Conservation (phyloP, 768 basidiomycete genomes). For the Rubroboletus satanas region DNA sequence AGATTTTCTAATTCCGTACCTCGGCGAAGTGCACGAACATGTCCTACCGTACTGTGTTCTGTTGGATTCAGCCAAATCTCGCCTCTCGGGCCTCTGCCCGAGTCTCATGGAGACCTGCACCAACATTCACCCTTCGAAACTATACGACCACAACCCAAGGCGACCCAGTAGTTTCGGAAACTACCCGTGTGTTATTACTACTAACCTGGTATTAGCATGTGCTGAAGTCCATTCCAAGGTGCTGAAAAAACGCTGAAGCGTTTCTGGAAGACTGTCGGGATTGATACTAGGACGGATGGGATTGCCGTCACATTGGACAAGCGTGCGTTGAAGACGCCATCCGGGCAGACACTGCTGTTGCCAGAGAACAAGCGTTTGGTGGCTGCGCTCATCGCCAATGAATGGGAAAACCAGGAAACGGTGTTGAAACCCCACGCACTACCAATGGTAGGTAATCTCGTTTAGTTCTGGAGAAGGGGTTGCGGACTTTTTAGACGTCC, state of each 20-base stretch:
- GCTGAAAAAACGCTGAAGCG: slow-evolving; percentile 83
- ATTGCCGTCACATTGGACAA: slow-evolving; percentile 74
- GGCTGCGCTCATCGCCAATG: slow-evolving; percentile 84
- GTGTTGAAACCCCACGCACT: slow-evolving; percentile 86
- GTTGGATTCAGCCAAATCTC: slow-evolving; percentile 2
- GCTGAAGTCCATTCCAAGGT: slow-evolving; percentile 43
- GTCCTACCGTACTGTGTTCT: slow-evolving; percentile 8
- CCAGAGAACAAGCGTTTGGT: slow-evolving; percentile 67
- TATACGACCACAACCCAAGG: slow-evolving; percentile 29
- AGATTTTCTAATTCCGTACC: background rate
- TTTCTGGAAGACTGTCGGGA: slow-evolving; percentile 92
- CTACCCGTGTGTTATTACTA: slow-evolving; percentile 50
- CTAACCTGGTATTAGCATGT: background rate
- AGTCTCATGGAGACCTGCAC: background rate
- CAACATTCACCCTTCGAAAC: background rate
- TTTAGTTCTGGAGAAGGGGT: background rate
- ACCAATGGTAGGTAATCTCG: slow-evolving; percentile 63
- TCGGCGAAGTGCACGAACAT: background rate
- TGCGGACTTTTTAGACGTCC: slow-evolving; percentile 63
- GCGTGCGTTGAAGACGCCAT: slow-evolving; percentile 83
- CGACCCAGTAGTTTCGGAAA: slow-evolving; percentile 51
- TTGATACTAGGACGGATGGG: slow-evolving; percentile 54
- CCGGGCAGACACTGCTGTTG: slow-evolving; percentile 69
- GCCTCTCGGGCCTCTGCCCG: background rate
- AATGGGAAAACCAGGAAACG: slow-evolving; percentile 93